phyloP scores from a whole-genome alignment of 192 early-diverging fungal genomes.

The Geosiphon pyriformis region DNA sequence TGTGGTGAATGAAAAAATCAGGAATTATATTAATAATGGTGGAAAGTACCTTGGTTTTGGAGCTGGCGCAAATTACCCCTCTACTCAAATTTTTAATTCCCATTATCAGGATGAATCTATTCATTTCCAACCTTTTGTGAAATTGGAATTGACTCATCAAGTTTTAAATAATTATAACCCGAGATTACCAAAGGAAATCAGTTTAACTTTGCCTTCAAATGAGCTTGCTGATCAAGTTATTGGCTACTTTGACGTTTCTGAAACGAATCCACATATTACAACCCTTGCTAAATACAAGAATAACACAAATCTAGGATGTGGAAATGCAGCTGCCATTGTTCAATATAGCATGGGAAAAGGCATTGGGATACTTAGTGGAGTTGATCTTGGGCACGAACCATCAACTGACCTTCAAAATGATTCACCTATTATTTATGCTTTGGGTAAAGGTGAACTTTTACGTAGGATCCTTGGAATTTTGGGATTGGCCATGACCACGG shows the following conservation, averaged over 20 bases:
- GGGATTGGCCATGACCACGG: background rate
- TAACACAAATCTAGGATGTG: background rate
- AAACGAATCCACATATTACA: background rate
- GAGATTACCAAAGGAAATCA: constrained; percentile 7
- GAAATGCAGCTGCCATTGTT: constrained; percentile 37
- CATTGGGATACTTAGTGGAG: background rate
- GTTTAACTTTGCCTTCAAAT: background rate
- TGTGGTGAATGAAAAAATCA: constrained; percentile 54
- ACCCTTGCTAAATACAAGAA: background rate
- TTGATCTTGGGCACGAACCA: background rate
- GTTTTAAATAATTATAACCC: background rate
- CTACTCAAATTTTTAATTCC: constrained; percentile 60
- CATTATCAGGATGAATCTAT: constrained; percentile 67
- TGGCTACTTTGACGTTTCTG: background rate
- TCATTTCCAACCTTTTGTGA: constrained; percentile 69
- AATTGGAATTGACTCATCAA: constrained; percentile 5
- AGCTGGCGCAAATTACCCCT: constrained; percentile 77
- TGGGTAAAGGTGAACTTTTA: background rate
- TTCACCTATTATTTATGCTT: background rate
- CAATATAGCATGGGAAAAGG: constrained; percentile 35
- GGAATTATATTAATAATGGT: constrained; percentile 61
- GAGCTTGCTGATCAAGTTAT: too few relatives aligned
- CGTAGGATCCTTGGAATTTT: constrained; percentile 1
- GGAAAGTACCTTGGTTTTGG: constrained; percentile 92
- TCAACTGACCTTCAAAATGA: background rate